Percentiles rank a stretch among this genome's conserved stretches.
Evolutionary conservation across 164 flowering plant species (phyloP).

Genomic region (Liriodendron chinense): DNA sequence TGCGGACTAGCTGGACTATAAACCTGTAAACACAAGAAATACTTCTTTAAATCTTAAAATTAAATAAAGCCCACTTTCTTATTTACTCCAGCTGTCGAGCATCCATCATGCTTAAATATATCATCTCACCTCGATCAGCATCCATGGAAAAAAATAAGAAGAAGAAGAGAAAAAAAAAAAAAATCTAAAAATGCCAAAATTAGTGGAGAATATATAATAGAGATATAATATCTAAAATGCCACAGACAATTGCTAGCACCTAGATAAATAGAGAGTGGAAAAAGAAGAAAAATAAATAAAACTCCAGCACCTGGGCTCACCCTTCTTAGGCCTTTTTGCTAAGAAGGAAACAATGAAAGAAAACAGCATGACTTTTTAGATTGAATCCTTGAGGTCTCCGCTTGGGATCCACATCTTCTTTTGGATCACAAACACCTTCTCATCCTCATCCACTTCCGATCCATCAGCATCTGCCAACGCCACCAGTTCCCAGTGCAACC

Average conservation of each 20-base stretch:
- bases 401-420: constrained; percentile 73
- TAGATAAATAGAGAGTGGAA: neutral
- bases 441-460: constrained; percentile 53
- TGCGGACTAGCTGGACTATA: no score
- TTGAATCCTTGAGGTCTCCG: constrained; percentile 40
- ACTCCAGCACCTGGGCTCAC: neutral
- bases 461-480: constrained; percentile 37
- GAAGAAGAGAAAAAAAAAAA: neutral
- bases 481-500: constrained; percentile 76
- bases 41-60: no score
- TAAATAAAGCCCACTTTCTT: no score
- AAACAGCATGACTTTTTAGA: constrained; percentile 19
- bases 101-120: no score
- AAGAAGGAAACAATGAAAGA: neutral
- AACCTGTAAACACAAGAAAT: no score
- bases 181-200: neutral
- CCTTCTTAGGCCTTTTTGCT: neutral
- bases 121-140: no score
- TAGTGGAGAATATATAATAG: neutral
- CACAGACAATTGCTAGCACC: neutral
- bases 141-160: neutral
- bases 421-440: constrained; percentile 46
- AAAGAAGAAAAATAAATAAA: neutral
- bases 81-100: no score
- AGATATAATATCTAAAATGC: neutral